phyloP scores from a whole-genome alignment of 2,329 filamentous ascomycete species.

The Emericellopsis cladophorae region DNA sequence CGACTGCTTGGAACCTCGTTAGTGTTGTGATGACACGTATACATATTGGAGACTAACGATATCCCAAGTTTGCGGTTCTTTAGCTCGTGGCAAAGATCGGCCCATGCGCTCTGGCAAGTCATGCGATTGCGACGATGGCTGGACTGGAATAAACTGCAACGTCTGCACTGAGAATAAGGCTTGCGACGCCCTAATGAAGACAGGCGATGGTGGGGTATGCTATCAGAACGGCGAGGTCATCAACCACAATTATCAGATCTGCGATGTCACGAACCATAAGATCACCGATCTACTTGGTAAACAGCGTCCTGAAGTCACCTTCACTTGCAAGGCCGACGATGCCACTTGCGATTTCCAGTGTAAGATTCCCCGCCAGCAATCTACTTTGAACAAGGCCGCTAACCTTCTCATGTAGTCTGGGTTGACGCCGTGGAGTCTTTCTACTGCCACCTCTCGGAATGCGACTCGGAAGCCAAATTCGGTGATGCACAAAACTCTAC shows the following conservation, averaged over 20 bases:
- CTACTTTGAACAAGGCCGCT: not conserved
- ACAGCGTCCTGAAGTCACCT: constrained; percentile 84
- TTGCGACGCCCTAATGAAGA: constrained; percentile 80
- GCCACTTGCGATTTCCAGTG: constrained; percentile 89
- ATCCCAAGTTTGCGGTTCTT: constrained; percentile 63
- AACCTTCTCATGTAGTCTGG: constrained; percentile 53
- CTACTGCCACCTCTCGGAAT: constrained; percentile 81
- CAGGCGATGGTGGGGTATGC: constrained; percentile 71
- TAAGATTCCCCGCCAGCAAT: constrained; percentile 25
- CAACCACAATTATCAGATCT: constrained; percentile 94
- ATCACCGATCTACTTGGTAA: constrained; percentile 78
- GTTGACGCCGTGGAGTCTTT: constrained; percentile 90
- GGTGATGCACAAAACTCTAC: constrained; percentile 66
- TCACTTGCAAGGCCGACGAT: constrained; percentile 68
- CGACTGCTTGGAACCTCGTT: constrained; percentile 76
- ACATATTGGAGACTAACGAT: not conserved
- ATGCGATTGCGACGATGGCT: constrained; percentile 85
- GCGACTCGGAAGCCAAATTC: constrained; percentile 58
- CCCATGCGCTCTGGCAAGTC: constrained; percentile 57
- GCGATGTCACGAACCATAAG: constrained; percentile 91
- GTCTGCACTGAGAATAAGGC: constrained; percentile 76
- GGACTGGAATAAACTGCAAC: constrained; percentile 96
- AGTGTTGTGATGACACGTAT: constrained; percentile 9
- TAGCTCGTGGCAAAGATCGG: constrained; percentile 69
- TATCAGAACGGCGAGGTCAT: constrained; percentile 85